phyloP scores from a whole-genome alignment of 148 eudicot species.

The Talinum fruticosum region DNA sequence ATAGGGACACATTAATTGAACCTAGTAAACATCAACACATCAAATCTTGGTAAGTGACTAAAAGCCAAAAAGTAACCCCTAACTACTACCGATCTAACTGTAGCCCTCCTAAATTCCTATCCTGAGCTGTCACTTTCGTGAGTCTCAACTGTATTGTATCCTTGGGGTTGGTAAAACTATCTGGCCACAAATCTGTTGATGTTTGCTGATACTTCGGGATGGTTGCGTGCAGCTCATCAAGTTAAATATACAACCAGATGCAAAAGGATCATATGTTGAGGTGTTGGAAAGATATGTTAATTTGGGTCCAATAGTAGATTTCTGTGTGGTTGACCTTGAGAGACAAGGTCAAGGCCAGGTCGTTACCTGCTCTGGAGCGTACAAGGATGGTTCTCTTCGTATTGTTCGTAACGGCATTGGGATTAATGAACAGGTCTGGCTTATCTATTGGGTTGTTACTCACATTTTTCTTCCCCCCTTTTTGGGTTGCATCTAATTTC shows the following conservation, averaged over 20 bases:
- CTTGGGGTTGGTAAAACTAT: background rate
- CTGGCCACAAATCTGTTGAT: background rate
- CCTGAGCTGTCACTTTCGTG: too few relatives aligned
- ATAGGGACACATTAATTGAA: too few relatives aligned
- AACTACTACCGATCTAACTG: too few relatives aligned
- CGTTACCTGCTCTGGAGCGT: conserved; percentile 99
- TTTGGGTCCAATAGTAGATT: conserved; percentile 94
- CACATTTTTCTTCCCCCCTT: background rate
- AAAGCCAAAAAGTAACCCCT: too few relatives aligned
- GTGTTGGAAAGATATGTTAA: conserved; percentile 89
- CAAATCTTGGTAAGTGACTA: too few relatives aligned
- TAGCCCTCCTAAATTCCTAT: too few relatives aligned
- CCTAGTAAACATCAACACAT: too few relatives aligned
- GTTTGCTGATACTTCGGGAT: conserved; percentile 16
- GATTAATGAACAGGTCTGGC: conserved; percentile 84
- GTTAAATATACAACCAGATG: conserved; percentile 84
- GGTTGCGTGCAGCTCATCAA: conserved; percentile 67
- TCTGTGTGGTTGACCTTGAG: conserved; percentile 96
- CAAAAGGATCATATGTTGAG: conserved; percentile 95
- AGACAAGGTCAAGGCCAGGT: conserved; percentile 99
- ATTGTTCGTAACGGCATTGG: conserved; percentile 97
- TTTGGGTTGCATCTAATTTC: conserved; percentile 5
- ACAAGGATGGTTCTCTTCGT: conserved; percentile 96
- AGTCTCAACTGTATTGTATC: too few relatives aligned
- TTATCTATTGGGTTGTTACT: background rate